These are phyloP conservation scores for Sideroxylon spinosum DNA, from an alignment of 179 eudicot species.

Conservation along the genomic window DNA sequence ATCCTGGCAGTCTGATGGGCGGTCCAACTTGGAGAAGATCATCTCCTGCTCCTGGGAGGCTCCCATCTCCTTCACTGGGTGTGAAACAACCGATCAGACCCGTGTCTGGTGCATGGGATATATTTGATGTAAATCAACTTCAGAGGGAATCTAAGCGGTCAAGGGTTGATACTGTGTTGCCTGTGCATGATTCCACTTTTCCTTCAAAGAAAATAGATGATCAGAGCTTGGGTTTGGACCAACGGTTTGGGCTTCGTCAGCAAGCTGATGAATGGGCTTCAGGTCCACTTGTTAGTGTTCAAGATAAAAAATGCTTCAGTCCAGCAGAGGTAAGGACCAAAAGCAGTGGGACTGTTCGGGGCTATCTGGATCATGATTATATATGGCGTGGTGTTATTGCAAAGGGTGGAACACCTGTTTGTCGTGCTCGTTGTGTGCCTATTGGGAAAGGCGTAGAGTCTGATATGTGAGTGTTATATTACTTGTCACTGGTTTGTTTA, in stretches of 20 bases:
- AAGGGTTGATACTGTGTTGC: constrained; percentile 45
- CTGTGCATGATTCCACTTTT: constrained; percentile 30
- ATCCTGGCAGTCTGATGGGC: constrained; percentile 36
- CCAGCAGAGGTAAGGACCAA: constrained; percentile 28
- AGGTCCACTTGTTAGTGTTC: constrained; percentile 24
- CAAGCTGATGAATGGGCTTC: constrained; percentile 32
- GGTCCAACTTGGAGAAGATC: constrained; percentile 63
- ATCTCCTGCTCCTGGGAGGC: constrained; percentile 47
- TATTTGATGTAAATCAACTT: constrained; percentile 58
- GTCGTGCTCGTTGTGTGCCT: constrained; percentile 91
- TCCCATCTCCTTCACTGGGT: constrained; percentile 31
- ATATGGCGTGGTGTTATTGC: constrained; percentile 96
- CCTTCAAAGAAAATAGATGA: constrained; percentile 29
- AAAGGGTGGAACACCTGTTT: constrained; percentile 82
- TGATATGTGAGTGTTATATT: constrained; percentile 66
- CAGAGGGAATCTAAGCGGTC: constrained; percentile 74
- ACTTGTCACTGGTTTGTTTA: not conserved
- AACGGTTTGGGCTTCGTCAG: constrained; percentile 31
- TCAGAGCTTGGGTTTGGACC: constrained; percentile 30
- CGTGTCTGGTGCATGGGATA: constrained; percentile 67
- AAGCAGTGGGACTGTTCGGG: constrained; percentile 32
- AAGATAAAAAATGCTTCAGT: constrained; percentile 29
- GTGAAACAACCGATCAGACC: constrained; percentile 34
- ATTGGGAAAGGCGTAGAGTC: constrained; percentile 60
- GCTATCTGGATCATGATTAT: constrained; percentile 43